Evolutionary conservation across 495 filamentous ascomycete genomes (phyloP), one percentile per base, ranked within the genome.

Genomic region (Opeltia flavorubescens): DNA sequence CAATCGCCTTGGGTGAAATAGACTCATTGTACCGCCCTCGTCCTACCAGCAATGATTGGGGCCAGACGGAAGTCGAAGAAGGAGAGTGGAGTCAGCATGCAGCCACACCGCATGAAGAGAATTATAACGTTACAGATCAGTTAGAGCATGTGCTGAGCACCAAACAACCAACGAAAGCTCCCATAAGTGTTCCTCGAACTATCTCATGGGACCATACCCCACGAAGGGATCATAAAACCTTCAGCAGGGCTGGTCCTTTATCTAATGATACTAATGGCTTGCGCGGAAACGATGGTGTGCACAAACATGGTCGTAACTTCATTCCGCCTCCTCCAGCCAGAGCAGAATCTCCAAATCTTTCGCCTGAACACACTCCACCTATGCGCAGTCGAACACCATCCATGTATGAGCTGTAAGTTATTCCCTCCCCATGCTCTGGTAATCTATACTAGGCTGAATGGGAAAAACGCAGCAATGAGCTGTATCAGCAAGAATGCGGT

Each of bases 1-100:
- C 25, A 23, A 9, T 44, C n/a, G 28, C 41, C 12, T 5, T 49
- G n/a, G 34, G 45, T n/a, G 44, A 45, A 15, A 46, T 56, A 17
- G 40, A 17, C 25, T 27, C 34, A 15, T 28, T 5, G 20, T 43
- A 43, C 34, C 25, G 21, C 12, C 12, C 27, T 4, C 36, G 21
- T 5, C 15, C 20, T 43, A 12, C 9, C 17, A 26, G 23, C 12
- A 39, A 31, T n/a, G 33, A 27, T 11, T 17, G 31, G 12, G 25
- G 29, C 8, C 25, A 31, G 9, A n/a, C 36, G 23, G 47, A 49
- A 17, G 18, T 30, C n/a, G 39, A 49, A 42, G 28, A 42, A 15
- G 47, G 39, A 15, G 47, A 49, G 31, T 28, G 25, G 45, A 48
- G 33, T 17, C 33, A 28, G 13, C 27, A 46, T 18, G 13, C 43